Conservation (phyloP, 352 stramenopile genomes). For the Pythium rishiriense region DNA sequence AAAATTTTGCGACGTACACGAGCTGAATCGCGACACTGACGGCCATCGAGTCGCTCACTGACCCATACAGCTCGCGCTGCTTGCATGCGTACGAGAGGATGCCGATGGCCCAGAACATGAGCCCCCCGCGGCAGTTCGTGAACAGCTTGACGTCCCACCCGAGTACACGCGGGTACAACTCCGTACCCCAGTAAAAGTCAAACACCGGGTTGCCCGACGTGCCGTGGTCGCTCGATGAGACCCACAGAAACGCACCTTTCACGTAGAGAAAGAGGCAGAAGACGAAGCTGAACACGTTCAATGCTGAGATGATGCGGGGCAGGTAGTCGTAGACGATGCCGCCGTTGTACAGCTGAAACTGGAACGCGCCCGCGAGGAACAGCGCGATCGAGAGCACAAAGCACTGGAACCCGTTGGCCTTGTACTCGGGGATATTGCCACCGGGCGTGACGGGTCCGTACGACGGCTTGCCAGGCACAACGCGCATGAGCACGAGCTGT, state of each 20-base stretch:
- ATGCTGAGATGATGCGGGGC: slow-evolving; percentile 80
- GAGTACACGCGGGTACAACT: slow-evolving; percentile 93
- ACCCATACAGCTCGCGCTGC: slow-evolving; percentile 76
- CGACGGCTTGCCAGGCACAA: slow-evolving; percentile 88
- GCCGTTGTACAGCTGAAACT: slow-evolving; percentile 54
- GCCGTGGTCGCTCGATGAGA: slow-evolving; percentile 91
- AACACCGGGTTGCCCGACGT: slow-evolving; percentile 91
- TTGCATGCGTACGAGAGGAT: slow-evolving; percentile 91
- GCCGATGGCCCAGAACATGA: slow-evolving; percentile 96
- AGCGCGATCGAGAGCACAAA: slow-evolving; percentile 87
- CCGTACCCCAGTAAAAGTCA: slow-evolving; percentile 97
- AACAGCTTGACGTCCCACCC: slow-evolving; percentile 97
- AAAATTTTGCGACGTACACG: slow-evolving; percentile 98
- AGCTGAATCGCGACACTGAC: slow-evolving; percentile 89
- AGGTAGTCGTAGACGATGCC: slow-evolving; percentile 89
- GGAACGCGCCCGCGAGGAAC: slow-evolving; percentile 61
- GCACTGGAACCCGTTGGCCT: slow-evolving; percentile 91
- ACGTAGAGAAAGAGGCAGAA: slow-evolving; percentile 92
- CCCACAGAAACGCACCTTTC: slow-evolving; percentile 88
- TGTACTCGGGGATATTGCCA: slow-evolving; percentile 92
- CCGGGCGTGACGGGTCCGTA: slow-evolving; percentile 82
- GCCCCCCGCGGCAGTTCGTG: slow-evolving; percentile 96
- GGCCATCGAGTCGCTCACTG: slow-evolving; percentile 87
- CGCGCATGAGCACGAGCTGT: slow-evolving; percentile 89
- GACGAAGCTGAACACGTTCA: slow-evolving; percentile 95